Conservation (phyloP, 495 filamentous ascomycete species). For the Aspergillus nidulans region DNA sequence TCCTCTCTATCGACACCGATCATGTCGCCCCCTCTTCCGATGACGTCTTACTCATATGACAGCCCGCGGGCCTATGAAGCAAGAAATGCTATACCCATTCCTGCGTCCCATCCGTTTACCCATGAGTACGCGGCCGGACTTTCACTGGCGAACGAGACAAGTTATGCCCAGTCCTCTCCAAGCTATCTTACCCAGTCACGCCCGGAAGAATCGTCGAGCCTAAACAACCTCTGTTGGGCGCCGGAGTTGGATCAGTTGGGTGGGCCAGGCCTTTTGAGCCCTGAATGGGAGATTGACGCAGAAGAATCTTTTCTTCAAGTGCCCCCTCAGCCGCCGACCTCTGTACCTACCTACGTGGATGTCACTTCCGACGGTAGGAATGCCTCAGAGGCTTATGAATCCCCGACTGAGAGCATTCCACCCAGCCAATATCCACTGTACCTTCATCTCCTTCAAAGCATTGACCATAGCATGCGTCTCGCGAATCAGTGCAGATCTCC, state of each 20-base stretch:
- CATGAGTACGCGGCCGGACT: neutral
- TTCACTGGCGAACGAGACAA: neutral
- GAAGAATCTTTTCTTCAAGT: neutral
- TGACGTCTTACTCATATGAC: neutral
- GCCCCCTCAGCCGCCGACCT: neutral
- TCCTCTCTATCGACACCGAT: conserved; percentile 8
- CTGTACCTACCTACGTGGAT: neutral
- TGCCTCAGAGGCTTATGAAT: neutral
- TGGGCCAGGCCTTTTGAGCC: conserved; percentile 3
- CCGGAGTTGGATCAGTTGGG: conserved; percentile 1
- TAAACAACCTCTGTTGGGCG: conserved; percentile 10
- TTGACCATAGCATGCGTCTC: conserved; percentile 10
- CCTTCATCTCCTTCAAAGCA: conserved; percentile 14
- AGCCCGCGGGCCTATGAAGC: neutral
- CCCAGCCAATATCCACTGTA: conserved; percentile 7
- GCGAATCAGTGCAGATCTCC: conserved; percentile 2
- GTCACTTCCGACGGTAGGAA: neutral
- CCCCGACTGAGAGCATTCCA: neutral
- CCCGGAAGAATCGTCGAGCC: neutral
- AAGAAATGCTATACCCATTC: neutral
- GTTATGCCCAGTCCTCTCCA: neutral
- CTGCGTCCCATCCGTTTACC: neutral
- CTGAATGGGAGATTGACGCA: conserved; percentile 12
- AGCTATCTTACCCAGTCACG: neutral
- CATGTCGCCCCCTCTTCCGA: conserved; percentile 2